Percentiles rank a stretch among this genome's conserved stretches.
Evolutionary conservation across 2,329 filamentous ascomycete species (phyloP).

Genomic region (Scolecobasidium constrictum): DNA sequence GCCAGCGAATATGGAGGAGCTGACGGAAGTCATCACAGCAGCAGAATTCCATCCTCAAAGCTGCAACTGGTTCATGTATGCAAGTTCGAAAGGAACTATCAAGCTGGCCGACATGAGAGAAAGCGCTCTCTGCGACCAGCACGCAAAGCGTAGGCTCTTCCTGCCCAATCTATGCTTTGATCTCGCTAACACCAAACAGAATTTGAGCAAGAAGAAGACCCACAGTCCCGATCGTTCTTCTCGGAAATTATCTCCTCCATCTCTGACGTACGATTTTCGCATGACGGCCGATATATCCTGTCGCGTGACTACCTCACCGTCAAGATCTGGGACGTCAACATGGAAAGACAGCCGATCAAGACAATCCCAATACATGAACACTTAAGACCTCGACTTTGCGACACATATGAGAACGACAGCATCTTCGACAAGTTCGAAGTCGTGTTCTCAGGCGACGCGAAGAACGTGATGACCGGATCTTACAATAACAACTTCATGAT

Average conservation of each 20-base stretch:
- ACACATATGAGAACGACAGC: constrained; percentile 98
- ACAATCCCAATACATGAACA: constrained; percentile 99
- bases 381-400: constrained; percentile 82
- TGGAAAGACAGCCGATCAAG: constrained; percentile 95
- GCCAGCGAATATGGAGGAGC: constrained; percentile 98
- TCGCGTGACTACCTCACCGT: constrained; percentile 97
- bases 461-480: constrained; percentile 98
- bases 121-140: constrained; percentile 89
- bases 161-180: too few species aligned
- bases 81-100: constrained; percentile 97
- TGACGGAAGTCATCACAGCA: constrained; percentile 96
- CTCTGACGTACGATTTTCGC: constrained; percentile 93
- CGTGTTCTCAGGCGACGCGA: constrained; percentile 93
- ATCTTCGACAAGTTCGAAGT: constrained; percentile 99
- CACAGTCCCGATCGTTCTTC: constrained; percentile 94
- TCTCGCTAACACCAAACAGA: constrained; percentile 44
- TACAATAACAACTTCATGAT: constrained; percentile 99
- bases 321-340: constrained; percentile 99
- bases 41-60: constrained; percentile 94
- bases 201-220: constrained; percentile 98
- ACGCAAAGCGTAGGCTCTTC: constrained; percentile 78
- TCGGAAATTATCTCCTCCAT: constrained; percentile 99
- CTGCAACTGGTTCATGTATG: constrained; percentile 99
- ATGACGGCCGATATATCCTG: constrained; percentile 92
- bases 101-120: constrained; percentile 98